Base-by-base conservation (phyloP, 2,329 filamentous ascomycete species). In the Monosporascus sp. region DNA sequence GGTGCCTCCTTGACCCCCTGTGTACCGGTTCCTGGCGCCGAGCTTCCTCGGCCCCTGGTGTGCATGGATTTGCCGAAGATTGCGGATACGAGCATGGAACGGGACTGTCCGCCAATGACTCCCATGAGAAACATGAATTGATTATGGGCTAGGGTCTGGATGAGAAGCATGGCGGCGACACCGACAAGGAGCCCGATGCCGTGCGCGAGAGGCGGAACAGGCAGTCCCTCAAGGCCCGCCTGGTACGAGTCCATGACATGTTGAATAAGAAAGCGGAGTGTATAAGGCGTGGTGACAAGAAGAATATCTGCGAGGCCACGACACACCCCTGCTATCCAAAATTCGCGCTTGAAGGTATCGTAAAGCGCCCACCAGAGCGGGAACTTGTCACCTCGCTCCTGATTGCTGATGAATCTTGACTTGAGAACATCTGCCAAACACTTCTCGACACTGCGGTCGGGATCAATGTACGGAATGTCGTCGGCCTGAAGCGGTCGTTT, bases 101-200 rank as follows among this genome's bases (percentile, higher is more conserved):
- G 81, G 14, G 82, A 75, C 73, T 96, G 85, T 0, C 89, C 92
- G 55, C 92, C 92, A 38, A 93, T 81, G 71, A 92, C 84, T 85
- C 94, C 92, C 22, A 91, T 89, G 17, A 85, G 82, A 65, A 92
- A 96, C 64, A 96, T 85, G 71, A 93, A 96, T 64, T 96, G 91
- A 64, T 91, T 94, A 1, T 84, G 89, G 37, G 82, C 81, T 59
- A 95, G 64, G 65, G 87, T 91, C 70, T 94, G 89, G 11, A 86
- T 64, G 24, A 90, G 78, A 67, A 96, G 91, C 89, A 97, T 92
- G 40, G 78, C 68, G 0, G 88, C 89, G 55, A 97, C 87, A 7
- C 88, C 91, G 55, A 96, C 69, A 1, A 91, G 90, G 26, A 95
- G 75, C 0, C 90, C 91, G 53, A 96, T 74, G 26, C 91, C 92